Base-by-base conservation (phyloP, 371 early-diverging fungal genomes). In the Mortierella sp. region DNA sequence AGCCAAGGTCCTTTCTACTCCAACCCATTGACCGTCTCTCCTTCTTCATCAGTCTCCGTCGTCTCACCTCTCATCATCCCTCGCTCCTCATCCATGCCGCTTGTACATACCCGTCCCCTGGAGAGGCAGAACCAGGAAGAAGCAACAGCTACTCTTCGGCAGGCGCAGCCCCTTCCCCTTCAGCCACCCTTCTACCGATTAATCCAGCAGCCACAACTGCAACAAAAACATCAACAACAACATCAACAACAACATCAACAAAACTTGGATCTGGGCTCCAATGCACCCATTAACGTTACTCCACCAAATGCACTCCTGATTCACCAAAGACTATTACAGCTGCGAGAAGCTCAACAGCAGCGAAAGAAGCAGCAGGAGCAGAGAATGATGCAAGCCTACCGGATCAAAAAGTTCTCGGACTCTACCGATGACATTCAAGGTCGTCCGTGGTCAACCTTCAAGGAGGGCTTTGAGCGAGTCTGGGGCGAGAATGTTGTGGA, bases 81-180 rank as follows among this genome's bases (percentile, higher is more conserved):
- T 24, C 67, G 67, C 19, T 24, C 67, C 19, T 64, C 67, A 64
- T 64, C 67, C 21, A 64, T 64, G 67, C 67, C 67, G 0, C 67
- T 37, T 34, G 24, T 37, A 21, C 67, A 64, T 64, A 64, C 34
- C 67, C 37, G 10, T 21, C 40, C 67, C 67, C 10, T 64, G 9
- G 67, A 34, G 21, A 64, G 21, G 67, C 67, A 37, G 34, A 34
- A 10, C 19, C 67, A 21, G 61, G 61, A 61, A 37, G 67, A 64
- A 37, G 24, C 67, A 37, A 10, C 34, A 61, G 16, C 2, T 3
- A 16, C 34, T 6, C 19, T 64, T 24, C 37, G 37, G 21, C 67
- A 37, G 8, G 5, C 61, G 4, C 61, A 61, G 14, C 61, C 34
- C 24, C 8, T 24, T 1, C 24, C 37, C 10, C 10, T 21, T 8